Conservation (phyloP, 169 alveolate species). For the Plasmodium chabaudi region DNA sequence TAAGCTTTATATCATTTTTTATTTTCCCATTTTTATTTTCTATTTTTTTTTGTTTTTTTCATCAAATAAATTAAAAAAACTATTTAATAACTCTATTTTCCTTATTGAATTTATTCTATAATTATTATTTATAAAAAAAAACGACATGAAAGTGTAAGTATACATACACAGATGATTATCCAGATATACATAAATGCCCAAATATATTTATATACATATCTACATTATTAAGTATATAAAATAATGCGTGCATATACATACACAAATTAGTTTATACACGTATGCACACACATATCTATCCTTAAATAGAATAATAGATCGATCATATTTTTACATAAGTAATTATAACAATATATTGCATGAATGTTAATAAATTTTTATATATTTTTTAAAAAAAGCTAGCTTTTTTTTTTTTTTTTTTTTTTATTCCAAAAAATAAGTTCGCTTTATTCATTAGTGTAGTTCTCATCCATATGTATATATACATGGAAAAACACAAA, state of each 20-base stretch:
- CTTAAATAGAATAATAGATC: not conserved
- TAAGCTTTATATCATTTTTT: conserved; percentile 3
- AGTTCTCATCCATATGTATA: too few relatives aligned
- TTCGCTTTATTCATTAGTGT: too few relatives aligned
- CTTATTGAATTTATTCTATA: too few relatives aligned
- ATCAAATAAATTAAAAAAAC: too few relatives aligned
- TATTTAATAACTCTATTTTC: too few relatives aligned
- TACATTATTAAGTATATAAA: not conserved
- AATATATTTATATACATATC: not conserved
- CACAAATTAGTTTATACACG: not conserved
- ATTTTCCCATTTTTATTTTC: conserved; percentile 5
- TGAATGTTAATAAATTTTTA: not conserved
- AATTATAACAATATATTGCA: not conserved
- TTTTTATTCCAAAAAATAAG: not conserved
- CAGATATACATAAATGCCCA: not conserved
- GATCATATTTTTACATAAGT: not conserved
- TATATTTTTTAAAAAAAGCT: too few relatives aligned
- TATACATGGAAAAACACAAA: too few relatives aligned
- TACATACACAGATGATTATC: not conserved
- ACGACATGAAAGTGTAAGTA: not conserved
- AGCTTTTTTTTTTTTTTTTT: not conserved
- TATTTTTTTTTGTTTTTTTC: not conserved
- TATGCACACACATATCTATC: not conserved
- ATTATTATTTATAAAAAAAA: too few relatives aligned
- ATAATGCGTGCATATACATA: not conserved